A percentile compares a stretch with the other conserved stretches of the same genome.
Conservation (phyloP, 2,329 filamentous ascomycete genomes). For the Penicillium sp. region DNA sequence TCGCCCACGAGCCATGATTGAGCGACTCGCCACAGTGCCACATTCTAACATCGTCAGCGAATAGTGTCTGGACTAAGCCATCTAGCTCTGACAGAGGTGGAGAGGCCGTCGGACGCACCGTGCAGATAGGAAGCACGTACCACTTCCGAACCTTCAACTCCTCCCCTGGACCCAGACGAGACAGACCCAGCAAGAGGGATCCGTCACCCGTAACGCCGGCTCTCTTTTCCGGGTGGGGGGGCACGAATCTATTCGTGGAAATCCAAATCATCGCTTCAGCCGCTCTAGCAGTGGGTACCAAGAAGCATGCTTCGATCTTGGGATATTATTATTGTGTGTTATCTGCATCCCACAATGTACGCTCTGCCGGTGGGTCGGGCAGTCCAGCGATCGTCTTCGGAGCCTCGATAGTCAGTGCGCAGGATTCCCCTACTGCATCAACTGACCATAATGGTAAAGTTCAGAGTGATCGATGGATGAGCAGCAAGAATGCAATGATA, state of each 20-base stretch:
- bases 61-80: slow-evolving; percentile 17
- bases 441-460: slow-evolving; percentile 14
- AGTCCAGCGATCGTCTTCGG: slow-evolving; percentile 16
- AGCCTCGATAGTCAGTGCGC: slow-evolving; percentile 14
- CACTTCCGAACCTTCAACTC: slow-evolving; percentile 3
- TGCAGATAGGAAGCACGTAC: slow-evolving; percentile 10
- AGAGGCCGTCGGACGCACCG: slow-evolving; percentile 13
- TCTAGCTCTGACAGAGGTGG: slow-evolving; percentile 10
- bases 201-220: background rate
- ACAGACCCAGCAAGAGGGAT: background rate
- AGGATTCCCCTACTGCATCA: slow-evolving; percentile 18
- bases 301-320: slow-evolving; percentile 17
- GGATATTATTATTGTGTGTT: background rate
- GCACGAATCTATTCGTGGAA: background rate
- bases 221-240: slow-evolving; percentile 10
- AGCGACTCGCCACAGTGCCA: background rate
- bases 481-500: background rate
- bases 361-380: slow-evolving; percentile 6
- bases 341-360: slow-evolving; percentile 9
- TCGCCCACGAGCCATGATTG: background rate
- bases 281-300: background rate
- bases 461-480: background rate
- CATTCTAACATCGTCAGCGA: slow-evolving; percentile 1
- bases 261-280: background rate
- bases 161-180: background rate